Evolutionary conservation across 768 basidiomycete species (phyloP).

Genomic region (Gyrodon lividus): DNA sequence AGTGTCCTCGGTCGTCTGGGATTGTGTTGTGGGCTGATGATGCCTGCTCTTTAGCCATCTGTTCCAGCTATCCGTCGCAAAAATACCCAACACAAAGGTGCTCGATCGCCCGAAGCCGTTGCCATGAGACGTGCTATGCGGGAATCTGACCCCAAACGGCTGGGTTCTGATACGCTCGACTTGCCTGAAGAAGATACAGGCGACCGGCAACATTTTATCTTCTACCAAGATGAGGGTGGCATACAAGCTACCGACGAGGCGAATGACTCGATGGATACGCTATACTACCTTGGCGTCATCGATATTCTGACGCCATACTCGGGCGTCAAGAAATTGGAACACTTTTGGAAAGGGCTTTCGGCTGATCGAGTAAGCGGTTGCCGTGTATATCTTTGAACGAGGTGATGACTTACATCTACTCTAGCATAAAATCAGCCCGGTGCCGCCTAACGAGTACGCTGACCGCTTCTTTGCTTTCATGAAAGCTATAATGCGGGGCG

Average conservation of each 20-base stretch:
- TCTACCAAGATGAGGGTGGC: constrained; percentile 97
- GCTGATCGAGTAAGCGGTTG: constrained; percentile 74
- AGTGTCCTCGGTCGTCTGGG: constrained; percentile 28
- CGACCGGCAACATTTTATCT: constrained; percentile 68
- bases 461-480: constrained; percentile 87
- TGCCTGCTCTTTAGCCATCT: constrained; percentile 51
- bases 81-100: constrained; percentile 55
- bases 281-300: constrained; percentile 95
- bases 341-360: constrained; percentile 87
- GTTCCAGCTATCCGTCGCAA: constrained; percentile 64
- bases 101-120: constrained; percentile 67
- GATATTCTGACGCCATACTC: constrained; percentile 95
- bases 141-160: constrained; percentile 71
- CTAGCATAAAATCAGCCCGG: constrained; percentile 94
- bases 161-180: constrained; percentile 51
- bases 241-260: constrained; percentile 84
- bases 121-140: constrained; percentile 87
- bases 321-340: constrained; percentile 74
- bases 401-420: constrained; percentile 10
- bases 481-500: constrained; percentile 82
- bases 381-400: background rate
- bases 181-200: constrained; percentile 65
- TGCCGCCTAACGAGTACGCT: constrained; percentile 83
- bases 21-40: constrained; percentile 5
- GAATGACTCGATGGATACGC: constrained; percentile 69